These are phyloP conservation scores for Rhizodiscina lignyota DNA, from an alignment of 495 filamentous ascomycete genomes.

Conservation along the genomic window DNA sequence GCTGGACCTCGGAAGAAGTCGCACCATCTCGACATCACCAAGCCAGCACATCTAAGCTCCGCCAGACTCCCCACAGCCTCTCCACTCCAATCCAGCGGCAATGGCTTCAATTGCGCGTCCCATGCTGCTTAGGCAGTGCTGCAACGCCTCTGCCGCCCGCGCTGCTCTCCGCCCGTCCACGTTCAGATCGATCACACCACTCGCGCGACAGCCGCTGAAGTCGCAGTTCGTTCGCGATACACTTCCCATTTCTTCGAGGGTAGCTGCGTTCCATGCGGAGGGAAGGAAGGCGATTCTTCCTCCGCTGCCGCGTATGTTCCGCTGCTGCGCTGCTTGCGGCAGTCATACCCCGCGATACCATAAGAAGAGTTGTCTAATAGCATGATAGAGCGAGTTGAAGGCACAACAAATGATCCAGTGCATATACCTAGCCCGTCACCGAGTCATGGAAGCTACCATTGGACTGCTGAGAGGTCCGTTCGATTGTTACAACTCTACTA, in stretches of 20 bases:
- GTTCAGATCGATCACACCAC: slow-evolving; percentile 7
- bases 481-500: no score
- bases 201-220: slow-evolving; percentile 11
- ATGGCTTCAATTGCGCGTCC: no score
- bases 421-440: slow-evolving; percentile 54
- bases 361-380: background rate
- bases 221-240: slow-evolving; percentile 9
- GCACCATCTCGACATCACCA: no score
- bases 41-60: no score
- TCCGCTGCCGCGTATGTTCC: slow-evolving; percentile 26
- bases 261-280: slow-evolving; percentile 27
- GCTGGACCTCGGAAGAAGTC: no score
- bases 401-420: slow-evolving; percentile 69
- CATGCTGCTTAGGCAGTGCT: background rate
- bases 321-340: background rate
- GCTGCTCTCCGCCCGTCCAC: slow-evolving; percentile 12
- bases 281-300: slow-evolving; percentile 23
- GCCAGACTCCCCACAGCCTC: no score
- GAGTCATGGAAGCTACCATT: slow-evolving; percentile 88
- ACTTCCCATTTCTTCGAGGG: slow-evolving; percentile 10
- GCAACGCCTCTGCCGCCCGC: slow-evolving; percentile 5
- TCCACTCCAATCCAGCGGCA: no score
- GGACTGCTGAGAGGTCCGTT: slow-evolving; percentile 77
- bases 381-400: background rate
- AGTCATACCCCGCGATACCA: background rate